phyloP scores from a whole-genome alignment of 1,284 basidiomycete genomes.

The Fomitiporia mediterranea region DNA sequence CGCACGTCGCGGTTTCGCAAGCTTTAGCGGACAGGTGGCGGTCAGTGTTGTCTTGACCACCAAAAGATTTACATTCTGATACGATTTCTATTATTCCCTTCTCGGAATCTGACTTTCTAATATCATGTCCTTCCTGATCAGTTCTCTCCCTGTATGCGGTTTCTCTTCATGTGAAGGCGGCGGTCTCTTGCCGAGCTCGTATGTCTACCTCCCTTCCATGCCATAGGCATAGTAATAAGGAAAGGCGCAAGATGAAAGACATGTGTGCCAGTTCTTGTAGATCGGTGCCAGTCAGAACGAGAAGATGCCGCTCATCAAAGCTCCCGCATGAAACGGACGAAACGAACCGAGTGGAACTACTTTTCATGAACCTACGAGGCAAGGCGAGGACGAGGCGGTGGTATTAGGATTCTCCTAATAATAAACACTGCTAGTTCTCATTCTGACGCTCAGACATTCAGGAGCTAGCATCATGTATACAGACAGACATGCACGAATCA shows the following conservation, averaged over 20 bases:
- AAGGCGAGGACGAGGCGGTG: not conserved
- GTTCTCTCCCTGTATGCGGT: not conserved
- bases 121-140: not conserved
- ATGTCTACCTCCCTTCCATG: no score
- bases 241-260: no score
- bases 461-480: no score
- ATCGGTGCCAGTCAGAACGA: not conserved
- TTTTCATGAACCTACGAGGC: not conserved
- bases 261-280: not conserved
- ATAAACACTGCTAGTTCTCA: no score
- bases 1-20: not conserved
- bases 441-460: no score
- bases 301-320: not conserved
- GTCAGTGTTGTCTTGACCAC: conserved; percentile 6
- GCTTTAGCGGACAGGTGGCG: not conserved
- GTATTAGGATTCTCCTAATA: not conserved
- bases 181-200: no score
- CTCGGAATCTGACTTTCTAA: no score
- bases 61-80: conserved; percentile 5
- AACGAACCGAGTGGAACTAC: not conserved
- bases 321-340: not conserved
- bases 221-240: no score
- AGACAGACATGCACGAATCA: no score
- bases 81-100: not conserved
- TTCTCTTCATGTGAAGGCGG: not conserved